A percentile compares a stretch with the other conserved stretches of the same genome.
Conservation (phyloP, 768 basidiomycete genomes). For the Mycena sanguinolenta region DNA sequence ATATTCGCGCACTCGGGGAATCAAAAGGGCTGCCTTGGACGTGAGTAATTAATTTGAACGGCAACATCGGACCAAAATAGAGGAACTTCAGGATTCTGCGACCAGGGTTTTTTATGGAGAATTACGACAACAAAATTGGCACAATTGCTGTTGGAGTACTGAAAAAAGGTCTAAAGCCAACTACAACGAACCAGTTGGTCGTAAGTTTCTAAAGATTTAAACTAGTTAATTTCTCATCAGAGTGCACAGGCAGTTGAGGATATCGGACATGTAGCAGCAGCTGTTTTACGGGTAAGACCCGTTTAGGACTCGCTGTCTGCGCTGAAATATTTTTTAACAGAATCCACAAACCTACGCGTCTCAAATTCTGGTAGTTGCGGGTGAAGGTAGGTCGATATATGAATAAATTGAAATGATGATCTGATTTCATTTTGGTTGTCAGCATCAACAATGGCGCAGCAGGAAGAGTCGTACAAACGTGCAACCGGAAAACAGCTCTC, state of each 20-base stretch:
- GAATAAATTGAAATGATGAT: neutral
- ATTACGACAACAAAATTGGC: constrained; percentile 55
- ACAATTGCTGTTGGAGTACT: constrained; percentile 50
- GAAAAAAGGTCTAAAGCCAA: constrained; percentile 48
- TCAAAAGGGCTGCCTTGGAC: constrained; percentile 52
- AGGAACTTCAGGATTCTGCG: constrained; percentile 49
- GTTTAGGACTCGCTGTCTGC: too few species aligned
- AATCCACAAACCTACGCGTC: constrained; percentile 41
- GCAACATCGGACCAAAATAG: neutral
- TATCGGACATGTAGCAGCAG: constrained; percentile 51
- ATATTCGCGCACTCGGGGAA: constrained; percentile 46
- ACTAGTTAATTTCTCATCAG: too few species aligned
- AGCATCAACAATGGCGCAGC: constrained; percentile 43
- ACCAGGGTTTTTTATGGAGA: constrained; percentile 61
- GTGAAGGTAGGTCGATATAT: constrained; percentile 39
- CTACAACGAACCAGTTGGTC: constrained; percentile 44
- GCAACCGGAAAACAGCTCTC: constrained; percentile 44
- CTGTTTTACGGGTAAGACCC: constrained; percentile 45
- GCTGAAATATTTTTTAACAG: too few species aligned
- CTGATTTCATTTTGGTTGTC: neutral
- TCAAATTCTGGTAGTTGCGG: constrained; percentile 44
- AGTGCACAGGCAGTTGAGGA: constrained; percentile 47
- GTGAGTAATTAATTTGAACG: constrained; percentile 40
- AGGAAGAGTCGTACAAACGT: constrained; percentile 39
- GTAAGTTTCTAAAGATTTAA: neutral